phyloP scores from a whole-genome alignment of 176 grass and related monocot genomes.

The Avena sativa region DNA sequence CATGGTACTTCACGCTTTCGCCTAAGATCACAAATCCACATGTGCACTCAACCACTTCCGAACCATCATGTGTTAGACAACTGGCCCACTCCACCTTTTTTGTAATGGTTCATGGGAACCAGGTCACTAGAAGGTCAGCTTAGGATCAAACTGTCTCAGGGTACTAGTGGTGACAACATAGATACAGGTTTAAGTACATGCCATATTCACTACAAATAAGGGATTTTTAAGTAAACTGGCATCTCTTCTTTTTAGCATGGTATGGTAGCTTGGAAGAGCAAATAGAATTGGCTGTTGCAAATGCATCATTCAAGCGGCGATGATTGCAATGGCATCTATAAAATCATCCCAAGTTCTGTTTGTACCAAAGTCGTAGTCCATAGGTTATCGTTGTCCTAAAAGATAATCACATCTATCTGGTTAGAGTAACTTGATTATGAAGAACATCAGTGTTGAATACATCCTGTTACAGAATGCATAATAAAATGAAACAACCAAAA shows the following conservation, averaged over 20 bases:
- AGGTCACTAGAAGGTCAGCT: neutral
- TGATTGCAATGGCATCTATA: neutral
- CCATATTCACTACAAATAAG: neutral
- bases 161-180: neutral
- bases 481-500: neutral
- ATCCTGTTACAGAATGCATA: constrained; percentile 6
- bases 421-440: neutral
- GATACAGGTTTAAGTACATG: neutral
- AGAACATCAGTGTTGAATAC: constrained; percentile 22
- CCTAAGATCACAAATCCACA: neutral
- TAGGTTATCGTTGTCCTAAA: neutral
- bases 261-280: neutral
- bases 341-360: neutral
- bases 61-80: neutral
- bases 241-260: neutral
- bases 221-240: neutral
- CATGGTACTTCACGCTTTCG: neutral
- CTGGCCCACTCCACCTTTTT: neutral
- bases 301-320: neutral
- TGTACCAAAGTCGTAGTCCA: neutral
- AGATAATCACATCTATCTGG: neutral
- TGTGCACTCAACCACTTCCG: neutral
- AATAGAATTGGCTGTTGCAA: constrained; percentile 9
- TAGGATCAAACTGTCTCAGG: neutral
- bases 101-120: neutral